Percentiles rank a stretch among this genome's conserved stretches.
These are phyloP conservation scores for Gentiana macrophylla DNA, from an alignment of 257 asterid species.

Conservation along the genomic window DNA sequence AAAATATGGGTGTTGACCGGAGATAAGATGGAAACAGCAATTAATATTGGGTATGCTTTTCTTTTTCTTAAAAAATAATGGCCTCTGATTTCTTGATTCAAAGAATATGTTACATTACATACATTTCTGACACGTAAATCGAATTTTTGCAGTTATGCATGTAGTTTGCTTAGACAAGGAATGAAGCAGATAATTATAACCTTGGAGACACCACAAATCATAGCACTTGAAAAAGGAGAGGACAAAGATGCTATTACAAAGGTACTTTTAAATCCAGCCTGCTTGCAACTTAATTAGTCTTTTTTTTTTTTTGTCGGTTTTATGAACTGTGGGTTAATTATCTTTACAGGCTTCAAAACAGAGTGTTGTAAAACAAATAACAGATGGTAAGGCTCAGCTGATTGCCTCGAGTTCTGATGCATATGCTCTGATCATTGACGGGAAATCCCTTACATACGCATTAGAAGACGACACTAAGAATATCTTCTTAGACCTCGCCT, in stretches of 20 bases:
- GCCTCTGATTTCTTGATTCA: conserved; percentile 1
- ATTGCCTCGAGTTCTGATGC: conserved; percentile 41
- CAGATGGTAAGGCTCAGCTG: conserved; percentile 57
- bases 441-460: conserved; percentile 89
- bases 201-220: conserved; percentile 65
- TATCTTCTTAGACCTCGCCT: conserved; percentile 67
- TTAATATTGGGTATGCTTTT: conserved; percentile 51
- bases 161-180: conserved; percentile 99
- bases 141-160: conserved; percentile 56
- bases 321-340: not conserved
- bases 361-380: conserved; percentile 52
- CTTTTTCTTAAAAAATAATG: not conserved
- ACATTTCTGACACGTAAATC: conserved; percentile 25
- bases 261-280: conserved; percentile 32
- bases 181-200: conserved; percentile 67
- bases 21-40: conserved; percentile 97
- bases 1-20: conserved; percentile 94
- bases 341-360: conserved; percentile 57
- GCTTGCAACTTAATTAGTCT: not conserved
- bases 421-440: conserved; percentile 90
- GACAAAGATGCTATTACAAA: conserved; percentile 65
- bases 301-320: too few relatives aligned
- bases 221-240: conserved; percentile 55
- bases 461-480: conserved; percentile 52
- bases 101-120: not conserved